phyloP scores from a whole-genome alignment of 352 stramenopile species.

The Peronosclerospora sorghi region DNA sequence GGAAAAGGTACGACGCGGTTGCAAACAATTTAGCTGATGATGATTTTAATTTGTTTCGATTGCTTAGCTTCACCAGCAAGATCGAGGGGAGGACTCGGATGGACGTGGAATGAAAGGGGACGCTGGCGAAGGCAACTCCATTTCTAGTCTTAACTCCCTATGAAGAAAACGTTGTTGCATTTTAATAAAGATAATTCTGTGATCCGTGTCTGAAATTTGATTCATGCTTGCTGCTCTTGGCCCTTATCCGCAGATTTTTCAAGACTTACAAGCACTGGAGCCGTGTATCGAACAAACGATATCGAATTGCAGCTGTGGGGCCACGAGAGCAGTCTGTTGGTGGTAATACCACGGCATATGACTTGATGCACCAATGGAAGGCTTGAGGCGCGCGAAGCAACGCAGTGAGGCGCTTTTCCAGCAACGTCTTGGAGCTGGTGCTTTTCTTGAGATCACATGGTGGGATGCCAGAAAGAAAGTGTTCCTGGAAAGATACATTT shows the following conservation, averaged over 20 bases:
- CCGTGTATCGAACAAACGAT: slow-evolving; percentile 58
- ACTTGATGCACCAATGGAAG: slow-evolving; percentile 64
- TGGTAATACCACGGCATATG: slow-evolving; percentile 29
- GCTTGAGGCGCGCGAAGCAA: slow-evolving; percentile 14
- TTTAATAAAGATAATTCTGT: slow-evolving; percentile 5
- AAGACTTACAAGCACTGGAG: slow-evolving; percentile 22
- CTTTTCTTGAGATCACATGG: slow-evolving; percentile 45
- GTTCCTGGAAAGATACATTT: slow-evolving; percentile 24
- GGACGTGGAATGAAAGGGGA: slow-evolving; percentile 26
- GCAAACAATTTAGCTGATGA: too few relatives aligned
- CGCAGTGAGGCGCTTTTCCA: slow-evolving; percentile 38
- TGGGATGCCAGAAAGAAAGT: slow-evolving; percentile 60
- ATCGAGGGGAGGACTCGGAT: slow-evolving; percentile 31
- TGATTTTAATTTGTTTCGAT: background rate
- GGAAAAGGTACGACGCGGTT: slow-evolving; percentile 49
- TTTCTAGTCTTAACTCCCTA: slow-evolving; percentile 35
- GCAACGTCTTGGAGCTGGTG: slow-evolving; percentile 34
- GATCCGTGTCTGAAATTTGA: too few relatives aligned
- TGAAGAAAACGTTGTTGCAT: slow-evolving; percentile 14
- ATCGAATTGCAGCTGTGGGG: slow-evolving; percentile 29
- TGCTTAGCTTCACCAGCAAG: slow-evolving; percentile 51
- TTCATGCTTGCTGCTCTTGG: too few relatives aligned
- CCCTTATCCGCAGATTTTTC: too few relatives aligned
- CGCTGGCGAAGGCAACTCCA: slow-evolving; percentile 29
- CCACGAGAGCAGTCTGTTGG: background rate